phyloP scores from a whole-genome alignment of 306 rosid species.

The Amphicarpaea edgeworthii region DNA sequence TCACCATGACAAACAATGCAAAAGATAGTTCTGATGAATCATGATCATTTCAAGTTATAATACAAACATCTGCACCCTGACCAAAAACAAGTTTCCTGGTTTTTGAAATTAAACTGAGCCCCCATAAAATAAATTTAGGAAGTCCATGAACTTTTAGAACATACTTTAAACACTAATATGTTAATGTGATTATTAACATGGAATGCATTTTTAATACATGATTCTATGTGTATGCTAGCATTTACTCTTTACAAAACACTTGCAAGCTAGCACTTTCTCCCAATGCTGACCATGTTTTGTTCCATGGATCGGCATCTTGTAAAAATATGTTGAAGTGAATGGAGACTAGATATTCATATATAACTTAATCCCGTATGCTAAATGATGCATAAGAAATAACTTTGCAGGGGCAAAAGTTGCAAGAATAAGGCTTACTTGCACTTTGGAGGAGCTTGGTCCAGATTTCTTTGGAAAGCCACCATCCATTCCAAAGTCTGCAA shows the following conservation, averaged over 20 bases:
- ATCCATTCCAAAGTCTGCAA: conserved; percentile 96
- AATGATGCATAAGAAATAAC: conserved; percentile 15
- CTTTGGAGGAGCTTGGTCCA: conserved; percentile 71
- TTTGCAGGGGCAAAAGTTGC: background rate
- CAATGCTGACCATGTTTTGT: background rate
- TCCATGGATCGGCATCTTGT: background rate
- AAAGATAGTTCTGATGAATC: background rate
- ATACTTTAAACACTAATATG: conserved; percentile 1
- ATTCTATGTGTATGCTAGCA: conserved; percentile 14
- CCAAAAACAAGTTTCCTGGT: background rate
- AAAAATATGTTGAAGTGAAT: background rate
- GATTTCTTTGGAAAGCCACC: conserved; percentile 76
- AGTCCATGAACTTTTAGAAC: background rate
- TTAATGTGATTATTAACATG: background rate
- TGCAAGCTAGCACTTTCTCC: background rate
- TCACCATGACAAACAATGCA: conserved; percentile 1
- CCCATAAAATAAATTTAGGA: background rate
- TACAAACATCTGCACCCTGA: background rate
- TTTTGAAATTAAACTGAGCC: conserved; percentile 3
- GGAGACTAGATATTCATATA: background rate
- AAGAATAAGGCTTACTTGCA: conserved; percentile 68
- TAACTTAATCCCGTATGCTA: conserved; percentile 6
- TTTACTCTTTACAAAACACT: conserved; percentile 9
- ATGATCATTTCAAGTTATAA: conserved; percentile 15
- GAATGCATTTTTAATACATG: background rate